Evolutionary conservation across 148 eudicot species (phyloP).

Genomic region (Rhododendron ovatum): DNA sequence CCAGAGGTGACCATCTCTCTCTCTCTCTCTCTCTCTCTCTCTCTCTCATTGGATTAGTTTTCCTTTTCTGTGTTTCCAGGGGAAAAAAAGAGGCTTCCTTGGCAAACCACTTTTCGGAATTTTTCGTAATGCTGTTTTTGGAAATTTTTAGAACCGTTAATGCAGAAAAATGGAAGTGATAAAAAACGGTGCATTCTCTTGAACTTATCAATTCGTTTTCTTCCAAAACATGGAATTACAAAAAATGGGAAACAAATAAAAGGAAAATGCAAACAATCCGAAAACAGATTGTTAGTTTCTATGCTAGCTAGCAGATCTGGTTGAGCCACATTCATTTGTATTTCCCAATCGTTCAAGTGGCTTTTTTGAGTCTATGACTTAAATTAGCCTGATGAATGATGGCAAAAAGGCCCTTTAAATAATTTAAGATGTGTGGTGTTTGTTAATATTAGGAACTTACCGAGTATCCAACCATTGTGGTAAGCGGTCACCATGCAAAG

Average conservation of each 20-base stretch:
- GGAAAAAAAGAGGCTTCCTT: neutral
- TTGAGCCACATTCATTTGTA: constrained; percentile 1
- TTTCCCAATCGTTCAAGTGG: neutral
- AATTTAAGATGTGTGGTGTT: neutral
- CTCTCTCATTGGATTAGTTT: neutral
- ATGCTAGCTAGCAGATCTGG: neutral
- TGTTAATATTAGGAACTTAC: constrained; percentile 45
- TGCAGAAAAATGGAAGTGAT: neutral
- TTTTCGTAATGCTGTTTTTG: neutral
- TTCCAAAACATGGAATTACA: neutral
- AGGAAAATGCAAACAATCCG: neutral
- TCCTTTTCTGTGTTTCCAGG: neutral
- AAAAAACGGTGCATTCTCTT: neutral
- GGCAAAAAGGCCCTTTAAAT: neutral
- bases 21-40: neutral
- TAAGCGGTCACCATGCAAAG: constrained; percentile 95
- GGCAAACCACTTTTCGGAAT: neutral
- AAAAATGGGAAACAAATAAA: neutral
- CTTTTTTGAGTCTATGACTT: neutral
- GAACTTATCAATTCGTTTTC: neutral
- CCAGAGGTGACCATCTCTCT: constrained; percentile 49
- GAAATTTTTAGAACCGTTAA: neutral
- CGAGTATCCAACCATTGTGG: constrained; percentile 48
- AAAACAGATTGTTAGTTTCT: neutral
- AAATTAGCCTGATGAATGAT: neutral